Percentiles rank a stretch among this genome's conserved stretches.
Evolutionary conservation across 257 asterid genomes (phyloP).

Genomic region (Ajuga chamaepitys): DNA sequence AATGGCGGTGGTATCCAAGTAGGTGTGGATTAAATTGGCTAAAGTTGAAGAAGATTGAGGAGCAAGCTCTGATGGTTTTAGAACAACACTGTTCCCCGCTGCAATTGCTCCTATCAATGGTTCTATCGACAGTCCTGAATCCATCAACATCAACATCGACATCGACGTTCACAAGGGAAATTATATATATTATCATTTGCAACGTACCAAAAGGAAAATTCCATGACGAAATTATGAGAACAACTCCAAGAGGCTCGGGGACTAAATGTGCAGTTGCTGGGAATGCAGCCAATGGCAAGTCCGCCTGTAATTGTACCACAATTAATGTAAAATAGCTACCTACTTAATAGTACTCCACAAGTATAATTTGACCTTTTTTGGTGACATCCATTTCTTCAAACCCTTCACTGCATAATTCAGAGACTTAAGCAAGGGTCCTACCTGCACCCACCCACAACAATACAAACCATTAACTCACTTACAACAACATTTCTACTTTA

Average conservation of each 20-base stretch:
- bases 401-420: constrained; percentile 39
- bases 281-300: constrained; percentile 66
- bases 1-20: constrained; percentile 49
- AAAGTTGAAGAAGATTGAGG: constrained; percentile 56
- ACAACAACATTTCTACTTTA: too few species aligned
- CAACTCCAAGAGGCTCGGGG: constrained; percentile 86
- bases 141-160: too few species aligned
- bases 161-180: too few species aligned
- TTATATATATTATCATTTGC: too few species aligned
- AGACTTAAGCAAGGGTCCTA: constrained; percentile 59
- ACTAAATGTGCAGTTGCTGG: constrained; percentile 58
- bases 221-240: constrained; percentile 77
- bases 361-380: constrained; percentile 36
- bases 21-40: constrained; percentile 32
- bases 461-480: too few species aligned
- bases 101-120: constrained; percentile 79
- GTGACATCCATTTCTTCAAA: constrained; percentile 62
- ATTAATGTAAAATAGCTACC: too few species aligned
- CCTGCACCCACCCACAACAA: constrained; percentile 36
- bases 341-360: too few species aligned
- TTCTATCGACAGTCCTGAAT: constrained; percentile 79
- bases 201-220: constrained; percentile 71
- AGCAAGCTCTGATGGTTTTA: constrained; percentile 78
- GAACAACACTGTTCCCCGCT: constrained; percentile 60
- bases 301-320: constrained; percentile 50